phyloP scores from a whole-genome alignment of 78 protist species.

The Creolimax fragrantissima region DNA sequence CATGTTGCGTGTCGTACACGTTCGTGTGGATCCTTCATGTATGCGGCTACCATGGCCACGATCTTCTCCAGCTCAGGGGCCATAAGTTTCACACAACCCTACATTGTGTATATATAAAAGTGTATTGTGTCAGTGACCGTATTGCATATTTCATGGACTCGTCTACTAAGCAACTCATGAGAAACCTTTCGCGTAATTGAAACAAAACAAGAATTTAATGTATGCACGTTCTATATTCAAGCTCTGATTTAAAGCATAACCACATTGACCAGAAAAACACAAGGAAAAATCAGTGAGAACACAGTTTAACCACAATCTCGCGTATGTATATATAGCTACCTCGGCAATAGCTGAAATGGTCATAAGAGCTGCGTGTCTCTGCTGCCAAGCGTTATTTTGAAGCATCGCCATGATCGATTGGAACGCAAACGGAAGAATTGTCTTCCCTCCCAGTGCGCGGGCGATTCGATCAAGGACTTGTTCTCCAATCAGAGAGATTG shows the following conservation, averaged over 20 bases:
- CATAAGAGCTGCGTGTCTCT: conserved; percentile 49
- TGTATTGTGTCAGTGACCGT: background rate
- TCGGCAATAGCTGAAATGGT: conserved; percentile 49
- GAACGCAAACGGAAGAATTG: conserved; percentile 37
- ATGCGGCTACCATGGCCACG: background rate
- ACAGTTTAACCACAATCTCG: no score
- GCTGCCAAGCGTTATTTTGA: conserved; percentile 36
- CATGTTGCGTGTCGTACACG: conserved; percentile 81
- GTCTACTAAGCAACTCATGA: no score
- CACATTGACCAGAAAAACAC: no score
- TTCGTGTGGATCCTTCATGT: conserved; percentile 61
- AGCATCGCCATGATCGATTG: conserved; percentile 29
- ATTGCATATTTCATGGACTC: no score
- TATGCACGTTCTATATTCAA: no score
- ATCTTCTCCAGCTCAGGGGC: background rate
- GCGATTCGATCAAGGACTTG: conserved; percentile 64
- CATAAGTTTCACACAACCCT: background rate
- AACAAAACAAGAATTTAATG: no score
- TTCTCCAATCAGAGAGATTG: conserved; percentile 47
- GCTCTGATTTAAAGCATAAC: no score
- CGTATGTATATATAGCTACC: no score
- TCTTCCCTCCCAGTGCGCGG: conserved; percentile 51
- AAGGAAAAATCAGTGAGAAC: no score
- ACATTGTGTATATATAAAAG: background rate
- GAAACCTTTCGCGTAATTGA: no score